Evolutionary conservation across 1,139 yeast species (phyloP), one percentile per base, ranked within the genome.

Genomic region (Lodderomyces margitis): DNA sequence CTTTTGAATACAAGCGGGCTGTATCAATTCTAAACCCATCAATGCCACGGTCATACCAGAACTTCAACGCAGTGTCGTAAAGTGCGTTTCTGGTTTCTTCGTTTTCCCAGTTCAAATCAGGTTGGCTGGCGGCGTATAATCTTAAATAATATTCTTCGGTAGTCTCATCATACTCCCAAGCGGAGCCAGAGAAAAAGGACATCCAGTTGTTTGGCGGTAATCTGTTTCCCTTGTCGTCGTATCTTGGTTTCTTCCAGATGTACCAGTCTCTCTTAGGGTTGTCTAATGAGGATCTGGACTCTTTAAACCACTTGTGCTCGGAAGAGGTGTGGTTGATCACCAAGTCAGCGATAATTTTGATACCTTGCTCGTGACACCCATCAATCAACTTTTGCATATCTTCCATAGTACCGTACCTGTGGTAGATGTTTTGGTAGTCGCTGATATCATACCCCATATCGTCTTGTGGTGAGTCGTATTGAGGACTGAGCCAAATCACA

Each of bases 371-470:
- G 53, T 78, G 81, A 30, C 68, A 57, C 40, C 68, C 78, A 10
- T 64, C 63, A 44, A 78, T 73, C 19, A 39, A 39, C 3, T 28
- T 24, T 49, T 75, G 75, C 72, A 74, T 70, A 50, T 75, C 81
- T 39, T 70, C 69, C 58, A 77, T 56, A 9, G 79, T 68, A 37
- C 84, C 84, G 54, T 76, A 79, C 47, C 63, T 64, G 4, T 77
- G 74, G 55, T 77, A 70, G 30, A 79, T 68, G 12, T 59, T 66
- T 52, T 74, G 68, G 56, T 79, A 79, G 57, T 79, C 74, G 28
- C 75, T 62, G 49, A 79, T 75, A 53, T 79, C 84, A 55, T 79
- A 79, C 2, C 84, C 84, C 83, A 79, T 78, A 52, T 79, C 84
- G 36, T 74, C 75, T 52, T 75, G 79, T 3, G 84, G 84, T 2